Conservation (phyloP, 208 protist genomes). For the Angomonas desouzai region DNA sequence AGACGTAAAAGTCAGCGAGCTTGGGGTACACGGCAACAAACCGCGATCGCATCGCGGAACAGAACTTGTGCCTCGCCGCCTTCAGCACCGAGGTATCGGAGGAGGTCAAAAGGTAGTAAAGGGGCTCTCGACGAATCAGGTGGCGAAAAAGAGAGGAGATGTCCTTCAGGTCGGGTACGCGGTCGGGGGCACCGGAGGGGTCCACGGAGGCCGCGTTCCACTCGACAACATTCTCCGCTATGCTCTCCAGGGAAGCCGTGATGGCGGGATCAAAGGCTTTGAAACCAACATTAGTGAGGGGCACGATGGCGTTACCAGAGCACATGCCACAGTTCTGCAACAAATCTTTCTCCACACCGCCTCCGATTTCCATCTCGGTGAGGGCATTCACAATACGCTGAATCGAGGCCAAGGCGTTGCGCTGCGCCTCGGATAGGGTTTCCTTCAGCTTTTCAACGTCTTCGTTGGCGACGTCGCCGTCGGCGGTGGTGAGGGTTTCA, state of each 20-base stretch:
- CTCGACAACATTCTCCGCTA: not conserved
- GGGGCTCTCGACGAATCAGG: not conserved
- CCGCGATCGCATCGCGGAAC: not conserved
- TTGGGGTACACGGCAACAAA: not conserved
- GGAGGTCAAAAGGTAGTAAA: slow-evolving; percentile 2
- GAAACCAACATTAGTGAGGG: not conserved
- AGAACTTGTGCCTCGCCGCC: not conserved
- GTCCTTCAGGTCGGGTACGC: not conserved
- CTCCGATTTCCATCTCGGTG: not conserved
- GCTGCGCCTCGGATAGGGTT: not conserved
- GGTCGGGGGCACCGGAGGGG: not conserved
- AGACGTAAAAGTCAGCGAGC: not conserved
- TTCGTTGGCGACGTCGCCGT: not conserved
- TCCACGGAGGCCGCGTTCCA: not conserved
- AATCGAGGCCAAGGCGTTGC: not conserved
- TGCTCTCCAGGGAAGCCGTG: not conserved
- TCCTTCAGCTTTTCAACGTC: not conserved
- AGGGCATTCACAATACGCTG: not conserved
- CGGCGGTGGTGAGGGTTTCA: not conserved
- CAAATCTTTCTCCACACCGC: not conserved
- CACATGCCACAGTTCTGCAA: not conserved
- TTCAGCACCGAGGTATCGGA: not conserved
- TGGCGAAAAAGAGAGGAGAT: not conserved
- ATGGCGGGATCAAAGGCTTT: not conserved
- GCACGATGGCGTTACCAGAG: not conserved